Evolutionary conservation across 1,284 basidiomycete genomes (phyloP), one percentile per base, ranked within the genome.

Genomic region (Takashimella tepidaria): DNA sequence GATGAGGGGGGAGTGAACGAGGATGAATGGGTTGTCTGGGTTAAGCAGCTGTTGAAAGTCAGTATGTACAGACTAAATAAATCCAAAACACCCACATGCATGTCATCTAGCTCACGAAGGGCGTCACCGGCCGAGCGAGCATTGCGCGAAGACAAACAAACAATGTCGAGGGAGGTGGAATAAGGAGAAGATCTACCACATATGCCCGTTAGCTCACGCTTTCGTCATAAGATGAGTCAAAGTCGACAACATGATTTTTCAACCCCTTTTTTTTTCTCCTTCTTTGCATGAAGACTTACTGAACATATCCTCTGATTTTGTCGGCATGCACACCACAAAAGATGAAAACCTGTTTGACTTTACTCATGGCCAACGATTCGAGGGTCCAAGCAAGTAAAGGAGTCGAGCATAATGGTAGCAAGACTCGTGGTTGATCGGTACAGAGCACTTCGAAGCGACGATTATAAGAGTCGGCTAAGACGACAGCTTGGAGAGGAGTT

Each of bases 341-440:
- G 52, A 98, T 87, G 74, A 97, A 95, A 57, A 97, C 89, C 76
- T 98, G 89, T 68, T 93, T 88, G 45, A 98, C 92, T 50, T 92
- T 92, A 27, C 91, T 90, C 19, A 92, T 80, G 26, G 89, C 86
- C 45, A 98, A 82, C 68, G 88, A 88, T 75, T 98, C 95, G 59
- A 98, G 86, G 2, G 95, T 97, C 92, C 93, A 98, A 64, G 92
- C 87, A 26, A 99, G 81, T 31, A 99, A 78, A 3, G 93, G 88
- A 1, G 89, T 88, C 70, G 95, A 95, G 76, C 92, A 93, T 59
- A 98, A 83, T 0, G 95, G 95, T 20, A 98, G 80, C 10, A 98
- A 81, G 69, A 89, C 88, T 69, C 91, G 82, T 56, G 91, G 91
- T 77, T 83, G 87, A 68, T 83, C 82, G 46, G 82, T 80, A 27